Evolutionary conservation across 768 basidiomycete genomes (phyloP).

Genomic region (Candolleomyces aberdarensis): DNA sequence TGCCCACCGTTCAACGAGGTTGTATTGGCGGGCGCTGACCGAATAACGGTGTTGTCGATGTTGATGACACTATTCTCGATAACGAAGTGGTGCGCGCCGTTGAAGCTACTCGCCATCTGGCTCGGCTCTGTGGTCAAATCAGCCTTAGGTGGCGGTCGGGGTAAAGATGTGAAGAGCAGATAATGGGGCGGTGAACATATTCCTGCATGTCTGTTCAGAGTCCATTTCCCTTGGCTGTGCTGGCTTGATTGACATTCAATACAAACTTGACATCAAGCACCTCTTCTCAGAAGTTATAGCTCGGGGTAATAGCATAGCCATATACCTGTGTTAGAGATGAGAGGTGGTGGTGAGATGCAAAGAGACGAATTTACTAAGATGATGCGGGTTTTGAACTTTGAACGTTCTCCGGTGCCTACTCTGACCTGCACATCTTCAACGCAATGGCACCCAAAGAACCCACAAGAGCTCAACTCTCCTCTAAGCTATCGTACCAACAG

Average conservation of each 20-base stretch:
- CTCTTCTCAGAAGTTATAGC: too few species aligned
- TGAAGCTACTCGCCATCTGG: neutral
- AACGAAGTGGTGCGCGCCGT: neutral
- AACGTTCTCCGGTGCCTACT: neutral
- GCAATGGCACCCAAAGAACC: conserved; percentile 58
- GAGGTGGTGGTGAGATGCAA: too few species aligned
- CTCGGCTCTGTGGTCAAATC: too few species aligned
- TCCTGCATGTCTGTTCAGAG: too few species aligned
- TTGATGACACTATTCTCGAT: neutral
- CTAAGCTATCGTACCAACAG: conserved; percentile 61
- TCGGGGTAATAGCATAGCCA: too few species aligned
- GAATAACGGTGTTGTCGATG: neutral
- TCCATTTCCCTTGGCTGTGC: too few species aligned
- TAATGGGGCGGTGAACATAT: too few species aligned
- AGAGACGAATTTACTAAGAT: neutral
- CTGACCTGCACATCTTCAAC: neutral
- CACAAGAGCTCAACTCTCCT: conserved; percentile 68
- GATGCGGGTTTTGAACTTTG: neutral
- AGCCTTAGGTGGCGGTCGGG: too few species aligned
- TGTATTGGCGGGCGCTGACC: neutral
- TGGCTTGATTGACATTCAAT: too few species aligned
- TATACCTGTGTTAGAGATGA: too few species aligned
- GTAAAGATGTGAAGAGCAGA: too few species aligned
- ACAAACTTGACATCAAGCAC: too few species aligned
- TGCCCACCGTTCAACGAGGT: neutral